Conservation (phyloP, 345 rosid species). For the Populus nigra region DNA sequence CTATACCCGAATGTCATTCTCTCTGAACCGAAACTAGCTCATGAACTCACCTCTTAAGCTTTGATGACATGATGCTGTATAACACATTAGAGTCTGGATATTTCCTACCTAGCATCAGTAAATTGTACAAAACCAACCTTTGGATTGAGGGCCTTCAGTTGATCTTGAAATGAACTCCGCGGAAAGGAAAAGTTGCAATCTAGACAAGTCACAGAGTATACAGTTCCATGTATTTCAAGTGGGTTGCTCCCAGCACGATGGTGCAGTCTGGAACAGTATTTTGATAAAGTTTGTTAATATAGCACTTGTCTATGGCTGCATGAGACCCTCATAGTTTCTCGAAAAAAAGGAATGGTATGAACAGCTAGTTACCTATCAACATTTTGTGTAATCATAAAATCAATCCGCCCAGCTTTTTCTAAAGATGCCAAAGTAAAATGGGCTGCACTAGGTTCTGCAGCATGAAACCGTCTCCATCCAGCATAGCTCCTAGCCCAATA, state of each 20-base stretch:
- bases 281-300: constrained; percentile 8
- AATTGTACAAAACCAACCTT: constrained; percentile 20
- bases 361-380: constrained; percentile 61
- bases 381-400: constrained; percentile 81
- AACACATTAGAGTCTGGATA: no score
- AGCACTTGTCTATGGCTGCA: neutral
- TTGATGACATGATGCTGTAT: no score
- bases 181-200: constrained; percentile 64
- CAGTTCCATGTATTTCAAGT: constrained; percentile 86
- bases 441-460: constrained; percentile 72
- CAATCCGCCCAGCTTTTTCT: constrained; percentile 64
- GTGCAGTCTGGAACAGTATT: constrained; percentile 54
- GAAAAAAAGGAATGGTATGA: neutral
- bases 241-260: constrained; percentile 91
- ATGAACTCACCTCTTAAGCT: no score
- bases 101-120: no score
- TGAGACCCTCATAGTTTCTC: constrained; percentile 13
- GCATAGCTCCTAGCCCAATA: constrained; percentile 99
- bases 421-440: constrained; percentile 81
- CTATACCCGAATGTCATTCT: no score
- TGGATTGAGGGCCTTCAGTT: constrained; percentile 76
- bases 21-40: no score
- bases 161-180: constrained; percentile 67
- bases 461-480: constrained; percentile 82
- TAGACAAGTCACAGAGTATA: constrained; percentile 68